phyloP scores from a whole-genome alignment of 495 filamentous ascomycete genomes.

The Podospora sp. region DNA sequence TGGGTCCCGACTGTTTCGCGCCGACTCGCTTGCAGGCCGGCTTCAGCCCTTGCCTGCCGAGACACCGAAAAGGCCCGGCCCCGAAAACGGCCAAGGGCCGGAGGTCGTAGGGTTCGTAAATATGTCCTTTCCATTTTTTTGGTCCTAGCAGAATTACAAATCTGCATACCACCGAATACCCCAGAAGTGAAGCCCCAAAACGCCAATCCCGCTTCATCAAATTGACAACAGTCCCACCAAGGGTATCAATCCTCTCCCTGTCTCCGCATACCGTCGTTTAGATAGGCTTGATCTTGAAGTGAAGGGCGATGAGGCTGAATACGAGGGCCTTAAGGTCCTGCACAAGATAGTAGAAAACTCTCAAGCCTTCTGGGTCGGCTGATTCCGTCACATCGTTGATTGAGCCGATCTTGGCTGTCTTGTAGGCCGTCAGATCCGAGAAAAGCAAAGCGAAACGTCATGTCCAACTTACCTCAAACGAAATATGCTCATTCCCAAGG shows the following conservation, averaged over 20 bases:
- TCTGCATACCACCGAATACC: not conserved
- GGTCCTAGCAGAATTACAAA: not conserved
- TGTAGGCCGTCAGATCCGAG: slow-evolving; percentile 31
- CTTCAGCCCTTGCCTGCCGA: not conserved
- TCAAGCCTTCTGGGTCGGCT: slow-evolving; percentile 90
- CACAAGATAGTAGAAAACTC: slow-evolving; percentile 99
- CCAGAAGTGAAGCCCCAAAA: slow-evolving; percentile 12
- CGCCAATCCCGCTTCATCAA: slow-evolving; percentile 4
- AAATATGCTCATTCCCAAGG: slow-evolving; percentile 93
- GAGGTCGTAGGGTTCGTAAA: not conserved
- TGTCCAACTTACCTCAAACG: slow-evolving; percentile 74
- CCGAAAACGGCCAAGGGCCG: not conserved
- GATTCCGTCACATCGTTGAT: slow-evolving; percentile 96
- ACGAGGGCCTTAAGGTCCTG: slow-evolving; percentile 97
- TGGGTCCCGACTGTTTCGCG: not conserved
- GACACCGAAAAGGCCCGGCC: not conserved
- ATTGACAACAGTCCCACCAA: slow-evolving; percentile 14
- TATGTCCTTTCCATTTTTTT: not conserved
- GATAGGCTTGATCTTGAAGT: slow-evolving; percentile 98
- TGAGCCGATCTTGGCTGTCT: slow-evolving; percentile 99
- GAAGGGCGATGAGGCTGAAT: slow-evolving; percentile 92
- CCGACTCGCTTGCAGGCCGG: not conserved
- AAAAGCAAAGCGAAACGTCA: not conserved
- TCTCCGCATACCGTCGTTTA: slow-evolving; percentile 37
- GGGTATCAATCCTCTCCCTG: slow-evolving; percentile 22